Evolutionary conservation across 2,329 filamentous ascomycete genomes (phyloP).

Genomic region (Monosporascus sp.): DNA sequence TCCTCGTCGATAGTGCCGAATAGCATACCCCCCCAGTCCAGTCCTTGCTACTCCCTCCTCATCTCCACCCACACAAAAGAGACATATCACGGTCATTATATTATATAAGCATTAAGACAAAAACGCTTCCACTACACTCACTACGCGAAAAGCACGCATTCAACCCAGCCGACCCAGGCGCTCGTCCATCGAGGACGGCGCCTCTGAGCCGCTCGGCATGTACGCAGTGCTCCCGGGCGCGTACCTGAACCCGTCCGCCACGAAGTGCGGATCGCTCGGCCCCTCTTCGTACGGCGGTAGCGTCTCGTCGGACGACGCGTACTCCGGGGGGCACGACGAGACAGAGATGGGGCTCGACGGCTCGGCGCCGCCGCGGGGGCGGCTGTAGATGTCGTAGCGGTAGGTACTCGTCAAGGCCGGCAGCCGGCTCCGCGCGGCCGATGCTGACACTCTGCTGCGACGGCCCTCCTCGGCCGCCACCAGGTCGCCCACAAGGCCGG

Average conservation of each 20-base stretch:
- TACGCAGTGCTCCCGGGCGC: conserved; percentile 26
- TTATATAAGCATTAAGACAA: too few relatives aligned
- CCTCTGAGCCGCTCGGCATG: conserved; percentile 14
- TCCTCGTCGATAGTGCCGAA: too few relatives aligned
- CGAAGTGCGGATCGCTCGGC: conserved; percentile 27
- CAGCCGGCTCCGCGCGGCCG: background rate
- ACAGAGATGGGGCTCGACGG: conserved; percentile 23
- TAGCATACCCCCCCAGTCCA: too few relatives aligned
- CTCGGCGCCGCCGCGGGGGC: conserved; percentile 12
- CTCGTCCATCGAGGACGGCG: conserved; percentile 21
- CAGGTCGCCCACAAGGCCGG: conserved; percentile 40
- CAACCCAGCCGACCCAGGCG: conserved; percentile 20
- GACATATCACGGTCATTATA: too few relatives aligned
- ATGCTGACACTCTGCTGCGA: background rate
- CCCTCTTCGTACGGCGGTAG: conserved; percentile 39
- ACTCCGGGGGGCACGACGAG: conserved; percentile 22
- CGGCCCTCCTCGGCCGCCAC: conserved; percentile 38
- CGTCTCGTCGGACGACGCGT: conserved; percentile 30
- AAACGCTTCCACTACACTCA: too few relatives aligned
- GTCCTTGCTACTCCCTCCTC: too few relatives aligned
- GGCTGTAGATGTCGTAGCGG: conserved; percentile 4
- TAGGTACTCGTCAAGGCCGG: conserved; percentile 10
- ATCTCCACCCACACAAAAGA: too few relatives aligned
- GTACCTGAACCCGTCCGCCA: conserved; percentile 40
- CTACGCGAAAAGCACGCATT: background rate